Base-by-base conservation (phyloP, 2,329 filamentous ascomycete species). In the Tothia fuscella region DNA sequence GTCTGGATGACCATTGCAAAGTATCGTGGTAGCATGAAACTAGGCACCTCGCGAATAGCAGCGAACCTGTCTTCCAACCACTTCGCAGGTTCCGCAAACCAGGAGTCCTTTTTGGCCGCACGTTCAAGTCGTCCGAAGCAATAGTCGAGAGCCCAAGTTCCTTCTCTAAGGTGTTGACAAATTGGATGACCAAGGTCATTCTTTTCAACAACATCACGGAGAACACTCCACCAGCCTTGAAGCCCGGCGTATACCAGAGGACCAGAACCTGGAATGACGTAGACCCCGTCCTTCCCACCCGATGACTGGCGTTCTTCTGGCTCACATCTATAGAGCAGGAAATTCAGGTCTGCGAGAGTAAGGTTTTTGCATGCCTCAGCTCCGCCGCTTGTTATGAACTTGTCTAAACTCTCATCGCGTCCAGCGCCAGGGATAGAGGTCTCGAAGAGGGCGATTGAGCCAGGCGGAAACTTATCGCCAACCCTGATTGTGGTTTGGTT, bases 151-250 rank as follows among this genome's bases (percentile, higher is more conserved):
- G 86, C 81, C 91, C 91, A 98, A 50, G 88, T 78, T 0, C 91
- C 91, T 49, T 93, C 76, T 38, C 91, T 80, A 4, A 98, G 73
- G 55, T 98, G 89, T 54, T 95, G 81, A 60, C 89, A 96, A 9
- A 98, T 71, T 0, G 91, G 84, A 56, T 98, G 91, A 1, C 84
- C 91, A 6, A 98, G 74, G 56, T 96, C 78, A 58, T 98, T 98
- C 48, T 91, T 78, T 38, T 72, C 74, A 51, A 96, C 83, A 47
- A 98, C 81, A 44, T 82, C 71, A 51, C 86, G 80, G 31, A 98
- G 66, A 1, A 94, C 68, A 57, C 87, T 95, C 87, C 89, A 94
- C 89, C 91, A 98, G 28, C 93, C 93, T 59, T 98, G 91, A n/a
- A 98, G 71, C 46, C 91, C 91, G 46, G 89, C 89, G 59, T 96